Evolutionary conservation across 176 grass and related monocot genomes (phyloP).

Genomic region (Phoenix dactylifera): DNA sequence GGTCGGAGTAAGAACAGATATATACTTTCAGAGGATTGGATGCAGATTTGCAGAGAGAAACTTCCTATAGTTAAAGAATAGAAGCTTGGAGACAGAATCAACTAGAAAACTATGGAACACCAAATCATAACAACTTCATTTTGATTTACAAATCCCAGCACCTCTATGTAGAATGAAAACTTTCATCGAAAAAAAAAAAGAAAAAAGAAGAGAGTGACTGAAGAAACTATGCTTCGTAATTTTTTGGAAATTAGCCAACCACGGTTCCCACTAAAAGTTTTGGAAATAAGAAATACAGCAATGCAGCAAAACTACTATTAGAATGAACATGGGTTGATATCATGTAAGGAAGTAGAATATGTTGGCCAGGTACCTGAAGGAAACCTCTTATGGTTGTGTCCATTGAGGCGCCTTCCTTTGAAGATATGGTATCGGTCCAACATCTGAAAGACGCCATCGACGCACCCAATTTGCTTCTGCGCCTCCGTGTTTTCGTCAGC

Average conservation of each 20-base stretch:
- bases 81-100: background rate
- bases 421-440: conserved; percentile 71
- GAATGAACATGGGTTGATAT: background rate
- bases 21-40: too few relatives aligned
- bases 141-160: too few relatives aligned
- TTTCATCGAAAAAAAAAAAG: too few relatives aligned
- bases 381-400: conserved; percentile 36
- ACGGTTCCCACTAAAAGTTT: too few relatives aligned
- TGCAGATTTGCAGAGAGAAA: too few relatives aligned
- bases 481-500: conserved; percentile 43
- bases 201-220: background rate
- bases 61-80: background rate
- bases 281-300: too few relatives aligned
- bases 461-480: conserved; percentile 73
- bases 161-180: too few relatives aligned
- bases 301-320: background rate
- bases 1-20: too few relatives aligned
- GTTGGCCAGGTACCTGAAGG: conserved; percentile 43
- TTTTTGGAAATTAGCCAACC: background rate
- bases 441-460: conserved; percentile 85
- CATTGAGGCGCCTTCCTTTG: conserved; percentile 19
- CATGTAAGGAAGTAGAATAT: conserved; percentile 6
- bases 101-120: background rate
- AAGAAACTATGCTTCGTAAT: conserved; percentile 1
- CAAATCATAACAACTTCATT: too few relatives aligned